Percentiles rank a stretch among this genome's conserved stretches.
Evolutionary conservation across 352 stramenopile genomes (phyloP).

Genomic region (Pythium brassicae): DNA sequence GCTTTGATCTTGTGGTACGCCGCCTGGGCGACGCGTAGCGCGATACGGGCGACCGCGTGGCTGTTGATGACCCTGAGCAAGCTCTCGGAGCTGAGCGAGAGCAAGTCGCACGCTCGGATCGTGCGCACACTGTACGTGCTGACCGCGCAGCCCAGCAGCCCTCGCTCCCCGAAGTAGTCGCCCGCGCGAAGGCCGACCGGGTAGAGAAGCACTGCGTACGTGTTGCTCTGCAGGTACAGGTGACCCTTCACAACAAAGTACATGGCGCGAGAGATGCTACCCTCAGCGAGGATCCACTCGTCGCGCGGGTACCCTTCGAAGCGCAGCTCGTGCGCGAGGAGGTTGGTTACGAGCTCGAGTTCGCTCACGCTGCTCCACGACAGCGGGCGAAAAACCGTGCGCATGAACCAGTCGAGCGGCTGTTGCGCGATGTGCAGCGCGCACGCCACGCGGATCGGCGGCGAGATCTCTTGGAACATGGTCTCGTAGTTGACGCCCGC

Average conservation of each 20-base stretch:
- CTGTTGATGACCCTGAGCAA: constrained; percentile 8
- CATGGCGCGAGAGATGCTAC: constrained; percentile 61
- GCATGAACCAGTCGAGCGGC: constrained; percentile 31
- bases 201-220: constrained; percentile 5
- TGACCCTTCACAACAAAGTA: constrained; percentile 64
- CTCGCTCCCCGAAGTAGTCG: constrained; percentile 59
- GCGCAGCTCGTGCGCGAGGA: constrained; percentile 39
- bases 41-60: constrained; percentile 1
- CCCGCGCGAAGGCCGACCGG: constrained; percentile 13
- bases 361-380: constrained; percentile 6
- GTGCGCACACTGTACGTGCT: constrained; percentile 12
- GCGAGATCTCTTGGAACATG: constrained; percentile 37
- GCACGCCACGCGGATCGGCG: constrained; percentile 28
- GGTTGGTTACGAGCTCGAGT: constrained; percentile 25
- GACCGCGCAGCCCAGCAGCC: constrained; percentile 48
- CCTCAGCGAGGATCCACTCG: constrained; percentile 54
- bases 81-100: constrained; percentile 11
- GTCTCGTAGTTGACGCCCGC: constrained; percentile 43
- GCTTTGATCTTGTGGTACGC: constrained; percentile 4
- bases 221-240: constrained; percentile 15
- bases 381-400: constrained; percentile 23
- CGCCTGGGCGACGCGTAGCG: constrained; percentile 3
- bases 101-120: constrained; percentile 14
- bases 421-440: constrained; percentile 30
- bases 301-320: constrained; percentile 64